Percentiles rank a stretch among this genome's conserved stretches.
Conservation (phyloP, 352 stramenopile genomes). For the Globisporangium carolinianum region DNA sequence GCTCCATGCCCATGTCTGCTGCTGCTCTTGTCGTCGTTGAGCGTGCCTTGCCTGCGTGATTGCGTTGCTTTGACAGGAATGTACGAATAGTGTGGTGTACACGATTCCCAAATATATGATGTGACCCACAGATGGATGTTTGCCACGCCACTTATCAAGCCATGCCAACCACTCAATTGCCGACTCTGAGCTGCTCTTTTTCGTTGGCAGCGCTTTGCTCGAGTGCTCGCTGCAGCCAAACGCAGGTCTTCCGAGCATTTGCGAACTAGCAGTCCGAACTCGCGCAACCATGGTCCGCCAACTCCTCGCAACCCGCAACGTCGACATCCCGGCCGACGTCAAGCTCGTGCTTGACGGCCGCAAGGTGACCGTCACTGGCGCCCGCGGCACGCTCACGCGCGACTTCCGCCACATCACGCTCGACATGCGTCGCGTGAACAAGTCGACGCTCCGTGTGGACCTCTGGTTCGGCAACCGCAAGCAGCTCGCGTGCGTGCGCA, state of each 20-base stretch:
- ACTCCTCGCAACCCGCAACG: slow-evolving; percentile 90
- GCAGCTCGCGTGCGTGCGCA: slow-evolving; percentile 97
- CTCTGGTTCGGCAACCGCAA: slow-evolving; percentile 99
- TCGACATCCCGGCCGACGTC: slow-evolving; percentile 94
- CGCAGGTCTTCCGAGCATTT: slow-evolving; percentile 25
- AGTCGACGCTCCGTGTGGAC: slow-evolving; percentile 93
- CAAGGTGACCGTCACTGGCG: slow-evolving; percentile 94
- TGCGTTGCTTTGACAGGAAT: background rate
- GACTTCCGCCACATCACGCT: slow-evolving; percentile 98
- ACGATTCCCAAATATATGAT: background rate
- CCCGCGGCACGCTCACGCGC: slow-evolving; percentile 91
- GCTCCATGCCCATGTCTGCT: background rate
- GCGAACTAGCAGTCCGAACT: slow-evolving; percentile 55
- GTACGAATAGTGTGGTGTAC: background rate
- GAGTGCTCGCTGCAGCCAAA: too few relatives aligned
- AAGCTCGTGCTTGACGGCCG: slow-evolving; percentile 92
- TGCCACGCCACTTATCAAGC: too few relatives aligned
- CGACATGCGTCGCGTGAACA: slow-evolving; percentile 91
- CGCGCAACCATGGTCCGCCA: slow-evolving; percentile 60
- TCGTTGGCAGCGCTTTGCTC: too few relatives aligned
- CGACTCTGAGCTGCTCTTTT: too few relatives aligned
- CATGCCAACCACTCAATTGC: too few relatives aligned
- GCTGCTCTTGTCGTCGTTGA: background rate
- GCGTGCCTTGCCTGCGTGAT: background rate
- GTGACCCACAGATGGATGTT: background rate